Base-by-base conservation (phyloP, 2,329 filamentous ascomycete species). In the Sporothrix sp. region DNA sequence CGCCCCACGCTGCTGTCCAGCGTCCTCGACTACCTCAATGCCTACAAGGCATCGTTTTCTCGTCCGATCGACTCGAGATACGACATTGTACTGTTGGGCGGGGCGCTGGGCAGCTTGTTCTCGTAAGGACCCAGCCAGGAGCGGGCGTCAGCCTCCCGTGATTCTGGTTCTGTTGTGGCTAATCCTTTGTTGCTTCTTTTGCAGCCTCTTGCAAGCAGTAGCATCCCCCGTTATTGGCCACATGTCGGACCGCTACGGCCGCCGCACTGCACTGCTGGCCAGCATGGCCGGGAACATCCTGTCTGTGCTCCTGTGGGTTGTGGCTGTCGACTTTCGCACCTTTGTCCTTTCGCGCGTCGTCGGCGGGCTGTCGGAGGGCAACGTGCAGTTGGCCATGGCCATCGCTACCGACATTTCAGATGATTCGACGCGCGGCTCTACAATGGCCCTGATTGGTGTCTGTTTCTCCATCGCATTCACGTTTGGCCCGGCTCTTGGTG, bases 381-480 rank as follows among this genome's bases (percentile, higher is more conserved):
- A 98, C 60, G 87, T 98, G 3, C 93, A 98, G 71, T 75, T 98
- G 13, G 91, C 93, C 4, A 93, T 91, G 56, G 91, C 93, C 37
- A 97, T 98, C 65, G 93, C 93, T 16, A 93, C 91, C 35, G 93
- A 98, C 65, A 90, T 98, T 58, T 95, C 87, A 38, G 89, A 94
- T 60, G 85, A 91, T 59, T 76, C 78, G 52, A 85, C 84, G 61
- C 81, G 93, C 25, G 88, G 91, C 20, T 82, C 87, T 18, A 96
- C 93, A 37, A 96, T 98, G 88, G 93, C 93, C 7, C 75, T 98
- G 50, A 91, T 98, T 25, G 93, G 93, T 53, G 90, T 86, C 13
- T 97, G 93, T 70, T 98, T 98, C 70, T 95, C 87, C 55, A 83
- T 98, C 58, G 93, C 93, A 16, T 98, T 98, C 65, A 98, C 93